Base-by-base conservation (phyloP, 2,329 filamentous ascomycete genomes). In the Cladosporium sp. region DNA sequence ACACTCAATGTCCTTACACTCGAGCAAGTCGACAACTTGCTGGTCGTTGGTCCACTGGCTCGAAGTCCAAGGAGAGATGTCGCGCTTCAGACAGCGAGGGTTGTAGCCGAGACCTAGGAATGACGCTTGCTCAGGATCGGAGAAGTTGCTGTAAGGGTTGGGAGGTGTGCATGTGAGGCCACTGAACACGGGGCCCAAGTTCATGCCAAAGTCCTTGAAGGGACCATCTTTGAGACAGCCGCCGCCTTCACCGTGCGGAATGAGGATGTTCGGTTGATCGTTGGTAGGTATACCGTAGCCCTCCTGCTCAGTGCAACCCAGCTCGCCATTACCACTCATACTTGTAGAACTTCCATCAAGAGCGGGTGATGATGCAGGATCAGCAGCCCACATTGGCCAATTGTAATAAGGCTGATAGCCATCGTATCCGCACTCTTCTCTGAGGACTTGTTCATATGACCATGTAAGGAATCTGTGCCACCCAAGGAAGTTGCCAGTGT, bases 301-400 rank as follows among this genome's bases (percentile, higher is more conserved):
- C 24, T 35, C 19, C 40, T 55, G 52, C 32, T 47, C 40, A 8
- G 52, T 55, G 39, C 52, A 55, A 15, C 52, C 52, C 20, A 55
- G 19, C 7, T 24, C 62, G 22, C 70, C 69, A 37, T 71, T 68
- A 19, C 66, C 65, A 47, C 64, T 62, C 44, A 72, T 64, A 8
- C 75, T 73, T 19, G 75, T 78, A 15, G 75, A 76, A 56, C 75
- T 78, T 47, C 82, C 82, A 62, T 85, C 81, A 53, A 85, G 83
- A 54, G 83, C 64, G 3, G 81, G 79, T 0, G 80, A 82, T 42
- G 75, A 74, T 40, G 62, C 44, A 3, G 66, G 60, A 40, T 83
- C 76, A 2, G 70, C 59, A 2, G 76, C 71, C 69, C 76, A 77
- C 53, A 74, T 73, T 2, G 75, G 74, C 78, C 80, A 83, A 66